A percentile compares a stretch with the other conserved stretches of the same genome.
Evolutionary conservation across 2,329 filamentous ascomycete species (phyloP).

Genomic region (Proliferodiscus dingleyae): DNA sequence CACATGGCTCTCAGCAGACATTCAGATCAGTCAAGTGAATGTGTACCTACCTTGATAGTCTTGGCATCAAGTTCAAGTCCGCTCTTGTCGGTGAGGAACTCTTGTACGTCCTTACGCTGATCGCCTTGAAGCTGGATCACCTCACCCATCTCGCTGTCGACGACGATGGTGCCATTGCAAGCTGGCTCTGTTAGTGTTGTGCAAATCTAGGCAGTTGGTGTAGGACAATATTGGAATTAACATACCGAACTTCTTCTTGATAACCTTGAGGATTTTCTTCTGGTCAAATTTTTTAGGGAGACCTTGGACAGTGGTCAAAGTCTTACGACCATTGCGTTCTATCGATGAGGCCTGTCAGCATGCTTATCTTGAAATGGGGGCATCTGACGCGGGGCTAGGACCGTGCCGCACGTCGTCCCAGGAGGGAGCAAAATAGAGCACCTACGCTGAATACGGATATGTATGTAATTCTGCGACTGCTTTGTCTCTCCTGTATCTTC

Average conservation of each 20-base stretch:
- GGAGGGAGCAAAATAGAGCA: conserved; percentile 26
- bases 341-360: conserved; percentile 38
- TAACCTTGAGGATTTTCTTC: conserved; percentile 99
- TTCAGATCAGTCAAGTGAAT: not conserved
- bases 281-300: conserved; percentile 98
- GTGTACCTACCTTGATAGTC: conserved; percentile 76
- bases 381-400: conserved; percentile 10
- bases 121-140: conserved; percentile 99
- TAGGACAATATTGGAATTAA: conserved; percentile 8
- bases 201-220: too few relatives aligned
- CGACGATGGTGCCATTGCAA: conserved; percentile 99
- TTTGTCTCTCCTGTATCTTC: conserved; percentile 95
- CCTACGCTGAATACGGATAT: conserved; percentile 99
- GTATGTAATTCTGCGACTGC: conserved; percentile 96
- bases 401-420: conserved; percentile 2
- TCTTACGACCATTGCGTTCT: conserved; percentile 99
- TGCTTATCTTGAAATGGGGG: conserved; percentile 18
- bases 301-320: conserved; percentile 98
- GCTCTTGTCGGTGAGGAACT: conserved; percentile 95
- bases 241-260: conserved; percentile 98
- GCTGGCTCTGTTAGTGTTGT: too few relatives aligned
- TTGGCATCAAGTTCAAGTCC: conserved; percentile 90
- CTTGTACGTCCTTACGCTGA: conserved; percentile 97
- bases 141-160: conserved; percentile 94
- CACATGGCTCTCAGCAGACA: not conserved